phyloP scores from a whole-genome alignment of 495 filamentous ascomycete species.

The Trichoderma erinaceum region DNA sequence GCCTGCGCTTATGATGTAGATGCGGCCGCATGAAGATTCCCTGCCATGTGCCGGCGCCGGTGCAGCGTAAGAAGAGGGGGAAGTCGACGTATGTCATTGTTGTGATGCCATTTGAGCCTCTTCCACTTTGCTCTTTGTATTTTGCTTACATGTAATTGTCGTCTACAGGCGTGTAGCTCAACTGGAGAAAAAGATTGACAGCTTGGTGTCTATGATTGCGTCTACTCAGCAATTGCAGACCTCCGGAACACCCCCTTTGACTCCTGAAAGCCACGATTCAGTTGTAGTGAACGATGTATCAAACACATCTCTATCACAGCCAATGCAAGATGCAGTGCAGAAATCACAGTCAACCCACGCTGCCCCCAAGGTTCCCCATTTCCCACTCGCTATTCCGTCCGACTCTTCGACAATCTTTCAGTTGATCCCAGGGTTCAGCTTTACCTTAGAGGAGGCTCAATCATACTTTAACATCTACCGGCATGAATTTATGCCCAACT shows the following conservation, averaged over 20 bases:
- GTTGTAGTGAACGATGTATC: neutral
- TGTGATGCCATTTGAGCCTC: neutral
- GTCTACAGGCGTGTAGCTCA: constrained; percentile 24
- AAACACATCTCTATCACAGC: neutral
- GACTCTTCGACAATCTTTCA: constrained; percentile 15
- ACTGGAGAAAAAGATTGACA: constrained; percentile 30
- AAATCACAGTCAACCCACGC: constrained; percentile 5
- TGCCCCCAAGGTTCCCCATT: neutral
- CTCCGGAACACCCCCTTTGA: neutral
- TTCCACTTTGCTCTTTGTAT: neutral
- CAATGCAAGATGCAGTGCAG: neutral
- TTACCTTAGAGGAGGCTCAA: constrained; percentile 21
- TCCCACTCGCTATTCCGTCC: neutral
- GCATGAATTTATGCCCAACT: constrained; percentile 20
- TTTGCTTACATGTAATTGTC: neutral
- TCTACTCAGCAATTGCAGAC: constrained; percentile 21
- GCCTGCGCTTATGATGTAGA: neutral
- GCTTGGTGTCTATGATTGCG: constrained; percentile 26
- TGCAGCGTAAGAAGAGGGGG: constrained; percentile 12
- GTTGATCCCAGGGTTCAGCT: constrained; percentile 20
- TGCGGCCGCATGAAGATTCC: constrained; percentile 10
- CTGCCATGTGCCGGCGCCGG: constrained; percentile 10
- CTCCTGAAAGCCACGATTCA: constrained; percentile 1
- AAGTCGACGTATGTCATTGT: constrained; percentile 13
- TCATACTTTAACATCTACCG: constrained; percentile 21